phyloP scores from a whole-genome alignment of 768 basidiomycete species.

The Tricholoma saponaceum region DNA sequence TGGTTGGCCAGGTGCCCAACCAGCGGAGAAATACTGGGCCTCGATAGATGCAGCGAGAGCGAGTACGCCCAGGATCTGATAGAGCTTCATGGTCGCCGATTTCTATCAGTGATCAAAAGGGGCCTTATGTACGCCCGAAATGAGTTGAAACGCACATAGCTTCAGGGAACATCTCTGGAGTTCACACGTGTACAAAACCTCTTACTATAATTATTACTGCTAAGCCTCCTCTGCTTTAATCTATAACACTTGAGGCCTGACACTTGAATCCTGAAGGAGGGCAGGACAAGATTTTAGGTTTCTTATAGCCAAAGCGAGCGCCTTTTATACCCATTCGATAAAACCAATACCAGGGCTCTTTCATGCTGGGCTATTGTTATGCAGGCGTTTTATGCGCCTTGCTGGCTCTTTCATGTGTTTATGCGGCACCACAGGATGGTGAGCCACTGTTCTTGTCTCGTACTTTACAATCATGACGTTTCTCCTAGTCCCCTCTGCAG shows the following conservation, averaged over 20 bases:
- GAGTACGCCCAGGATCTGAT: conserved; percentile 28
- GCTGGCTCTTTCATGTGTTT: conserved; percentile 7
- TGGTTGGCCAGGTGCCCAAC: conserved; percentile 78
- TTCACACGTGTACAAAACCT: not conserved
- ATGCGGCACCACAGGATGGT: conserved; percentile 39
- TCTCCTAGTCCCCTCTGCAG: conserved; percentile 66
- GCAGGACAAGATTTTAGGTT: not conserved
- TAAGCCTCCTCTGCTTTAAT: not conserved
- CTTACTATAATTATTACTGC: not conserved
- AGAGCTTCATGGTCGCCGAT: conserved; percentile 47
- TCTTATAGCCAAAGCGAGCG: not conserved
- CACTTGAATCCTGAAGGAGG: not conserved
- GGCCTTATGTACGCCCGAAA: too few relatives aligned
- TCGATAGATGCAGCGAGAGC: conserved; percentile 34
- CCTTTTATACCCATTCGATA: not conserved
- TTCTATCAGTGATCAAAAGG: too few relatives aligned
- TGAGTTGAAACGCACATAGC: too few relatives aligned
- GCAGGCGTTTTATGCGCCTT: conserved; percentile 7
- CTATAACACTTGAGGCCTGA: too few relatives aligned
- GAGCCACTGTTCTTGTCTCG: conserved; percentile 10
- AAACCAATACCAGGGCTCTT: not conserved
- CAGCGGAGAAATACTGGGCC: conserved; percentile 76
- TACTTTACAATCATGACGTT: conserved; percentile 3
- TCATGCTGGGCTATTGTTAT: conserved; percentile 9
- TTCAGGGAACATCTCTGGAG: too few relatives aligned